Conservation (phyloP, 805 yeast genomes). For the Candida tibetensis region DNA sequence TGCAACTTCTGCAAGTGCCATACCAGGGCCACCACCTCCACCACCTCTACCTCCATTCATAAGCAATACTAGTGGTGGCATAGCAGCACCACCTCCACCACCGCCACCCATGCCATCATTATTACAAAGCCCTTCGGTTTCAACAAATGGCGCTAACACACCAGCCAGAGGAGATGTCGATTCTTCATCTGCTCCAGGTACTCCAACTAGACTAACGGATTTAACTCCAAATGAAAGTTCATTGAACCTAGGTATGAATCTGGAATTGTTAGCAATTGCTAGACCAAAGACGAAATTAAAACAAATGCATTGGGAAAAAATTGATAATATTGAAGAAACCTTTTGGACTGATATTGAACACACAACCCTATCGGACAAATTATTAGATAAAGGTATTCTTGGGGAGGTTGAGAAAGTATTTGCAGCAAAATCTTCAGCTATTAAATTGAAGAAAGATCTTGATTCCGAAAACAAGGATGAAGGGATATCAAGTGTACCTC, state of each 20-base stretch:
- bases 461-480: constrained; percentile 7
- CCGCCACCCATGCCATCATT: constrained; percentile 16
- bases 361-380: constrained; percentile 55
- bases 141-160: not conserved
- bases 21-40: constrained; percentile 20
- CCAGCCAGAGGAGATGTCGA: not conserved
- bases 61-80: constrained; percentile 5
- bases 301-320: constrained; percentile 95
- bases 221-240: not conserved
- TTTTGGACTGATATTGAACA: constrained; percentile 77
- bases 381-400: constrained; percentile 74
- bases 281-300: constrained; percentile 77
- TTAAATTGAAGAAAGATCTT: constrained; percentile 34
- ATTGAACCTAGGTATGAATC: not conserved
- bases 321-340: constrained; percentile 79
- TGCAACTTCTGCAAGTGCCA: not conserved
- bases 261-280: constrained; percentile 3
- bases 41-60: constrained; percentile 14
- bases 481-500: constrained; percentile 15
- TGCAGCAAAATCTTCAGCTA: constrained; percentile 67
- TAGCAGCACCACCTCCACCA: constrained; percentile 20
- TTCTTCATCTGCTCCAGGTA: constrained; percentile 1
- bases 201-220: not conserved
- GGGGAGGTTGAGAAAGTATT: constrained; percentile 82
- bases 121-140: not conserved